Percentiles rank a stretch among this genome's conserved stretches.
Evolutionary conservation across 257 asterid species (phyloP).

Genomic region (Solanum gandarillasii): DNA sequence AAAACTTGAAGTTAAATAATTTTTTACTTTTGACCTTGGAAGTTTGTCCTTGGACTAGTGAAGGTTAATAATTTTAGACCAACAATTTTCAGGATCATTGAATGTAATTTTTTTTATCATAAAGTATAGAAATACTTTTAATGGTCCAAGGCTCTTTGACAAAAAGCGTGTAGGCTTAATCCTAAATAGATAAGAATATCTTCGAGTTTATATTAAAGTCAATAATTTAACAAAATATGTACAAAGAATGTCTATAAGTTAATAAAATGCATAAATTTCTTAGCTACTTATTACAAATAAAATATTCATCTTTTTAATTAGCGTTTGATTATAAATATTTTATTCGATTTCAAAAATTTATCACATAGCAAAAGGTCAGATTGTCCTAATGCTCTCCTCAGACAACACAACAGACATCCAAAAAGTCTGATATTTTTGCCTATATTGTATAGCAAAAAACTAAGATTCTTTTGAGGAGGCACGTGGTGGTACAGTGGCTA

Average conservation of each 20-base stretch:
- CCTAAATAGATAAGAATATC: background rate
- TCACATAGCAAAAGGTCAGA: background rate
- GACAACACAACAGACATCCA: background rate
- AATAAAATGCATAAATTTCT: background rate
- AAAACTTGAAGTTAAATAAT: too few relatives aligned
- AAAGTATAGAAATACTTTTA: background rate
- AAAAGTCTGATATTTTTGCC: background rate
- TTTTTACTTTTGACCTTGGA: too few relatives aligned
- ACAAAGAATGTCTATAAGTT: background rate
- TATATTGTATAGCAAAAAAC: background rate
- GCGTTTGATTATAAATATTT: background rate
- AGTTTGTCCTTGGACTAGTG: background rate
- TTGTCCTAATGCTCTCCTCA: background rate
- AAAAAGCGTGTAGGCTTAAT: fast-evolving
- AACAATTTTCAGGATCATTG: background rate
- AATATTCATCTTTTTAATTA: too few relatives aligned
- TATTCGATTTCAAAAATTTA: background rate
- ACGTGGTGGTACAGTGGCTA: background rate
- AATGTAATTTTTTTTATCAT: too few relatives aligned
- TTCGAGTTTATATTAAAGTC: background rate
- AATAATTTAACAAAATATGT: background rate
- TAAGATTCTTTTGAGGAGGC: background rate
- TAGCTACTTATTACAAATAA: too few relatives aligned
- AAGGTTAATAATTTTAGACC: background rate
- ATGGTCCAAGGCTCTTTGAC: background rate